Evolutionary conservation across 305 asterid species (phyloP).

Genomic region (Fraxinus sp.): DNA sequence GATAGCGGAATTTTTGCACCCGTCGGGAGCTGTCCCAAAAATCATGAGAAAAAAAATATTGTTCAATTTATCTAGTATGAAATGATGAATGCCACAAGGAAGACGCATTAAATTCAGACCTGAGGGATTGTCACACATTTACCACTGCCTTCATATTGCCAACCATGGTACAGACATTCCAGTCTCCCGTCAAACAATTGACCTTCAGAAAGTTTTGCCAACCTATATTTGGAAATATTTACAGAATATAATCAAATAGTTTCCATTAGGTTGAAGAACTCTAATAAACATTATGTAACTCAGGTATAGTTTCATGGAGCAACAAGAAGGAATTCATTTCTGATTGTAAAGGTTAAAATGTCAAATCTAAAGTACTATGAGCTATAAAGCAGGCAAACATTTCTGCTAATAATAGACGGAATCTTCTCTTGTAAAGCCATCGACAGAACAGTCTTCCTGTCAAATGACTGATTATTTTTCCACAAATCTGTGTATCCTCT

Average conservation of each 20-base stretch:
- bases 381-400: too few relatives aligned
- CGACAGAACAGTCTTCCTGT: neutral
- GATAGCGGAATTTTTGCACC: constrained; percentile 82
- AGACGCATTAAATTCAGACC: constrained; percentile 39
- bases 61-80: neutral
- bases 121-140: constrained; percentile 91
- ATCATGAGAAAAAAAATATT: neutral
- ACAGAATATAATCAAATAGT: neutral
- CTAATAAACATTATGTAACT: neutral
- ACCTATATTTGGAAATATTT: constrained; percentile 37
- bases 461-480: neutral
- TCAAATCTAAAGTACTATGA: too few relatives aligned
- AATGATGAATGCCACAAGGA: neutral
- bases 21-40: constrained; percentile 50
- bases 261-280: neutral
- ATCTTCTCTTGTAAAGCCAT: neutral
- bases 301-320: neutral
- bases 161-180: constrained; percentile 92
- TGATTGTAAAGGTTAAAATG: too few relatives aligned
- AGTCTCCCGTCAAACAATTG: constrained; percentile 70
- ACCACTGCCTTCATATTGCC: constrained; percentile 88
- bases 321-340: neutral
- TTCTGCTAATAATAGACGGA: too few relatives aligned
- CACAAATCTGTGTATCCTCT: neutral
- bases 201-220: constrained; percentile 93